Evolutionary conservation across 805 yeast genomes (phyloP), one percentile per base, ranked within the genome.

Genomic region (Candida vaughaniae): DNA sequence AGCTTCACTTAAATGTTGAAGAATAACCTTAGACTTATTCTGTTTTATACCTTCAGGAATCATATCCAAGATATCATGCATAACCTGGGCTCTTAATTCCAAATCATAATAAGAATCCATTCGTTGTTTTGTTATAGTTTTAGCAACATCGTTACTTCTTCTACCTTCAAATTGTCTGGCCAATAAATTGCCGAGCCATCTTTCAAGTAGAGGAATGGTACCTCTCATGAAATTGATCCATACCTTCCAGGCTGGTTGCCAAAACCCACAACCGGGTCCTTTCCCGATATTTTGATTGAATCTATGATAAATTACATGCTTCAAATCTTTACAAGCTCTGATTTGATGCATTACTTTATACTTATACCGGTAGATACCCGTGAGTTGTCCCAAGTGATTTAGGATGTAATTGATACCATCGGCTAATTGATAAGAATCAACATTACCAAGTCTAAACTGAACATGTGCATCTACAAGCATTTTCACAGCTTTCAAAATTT

Each of bases 241-340:
- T 1, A 90, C 91, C 48, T 96, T 69, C 99, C 98, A 93, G 1
- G 96, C 86, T 0, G 99, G 99, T 55, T 93, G 98, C 99, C 99
- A 93, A 58, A 93, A 85, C 1, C 99, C 99, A 66, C 95, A 86
- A 0, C 99, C 99, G 1, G 99, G 98, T 2, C 99, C 99, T 55
- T 91, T 93, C 0, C 97, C 97, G 17, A 93, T 85, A n/a, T 77
- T 68, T 25, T 73, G 70, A 54, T 93, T 93, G 65, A 93, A 93
- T 43, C 83, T 71, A 46, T 86, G 74, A 55, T 93, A 93, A 1
- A 93, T 83, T 5, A 91, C 81, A 56, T 93, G 99, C 60, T 93
- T 93, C 51, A 93, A 64, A 61, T 93, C 99, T 57, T 93, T 93
- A 58, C 97, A 89, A 2, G 95, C 90, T 34, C 97, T 76, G 27